Evolutionary conservation across 2,329 filamentous ascomycete genomes (phyloP).

Genomic region (Fusarium cyanostomum): DNA sequence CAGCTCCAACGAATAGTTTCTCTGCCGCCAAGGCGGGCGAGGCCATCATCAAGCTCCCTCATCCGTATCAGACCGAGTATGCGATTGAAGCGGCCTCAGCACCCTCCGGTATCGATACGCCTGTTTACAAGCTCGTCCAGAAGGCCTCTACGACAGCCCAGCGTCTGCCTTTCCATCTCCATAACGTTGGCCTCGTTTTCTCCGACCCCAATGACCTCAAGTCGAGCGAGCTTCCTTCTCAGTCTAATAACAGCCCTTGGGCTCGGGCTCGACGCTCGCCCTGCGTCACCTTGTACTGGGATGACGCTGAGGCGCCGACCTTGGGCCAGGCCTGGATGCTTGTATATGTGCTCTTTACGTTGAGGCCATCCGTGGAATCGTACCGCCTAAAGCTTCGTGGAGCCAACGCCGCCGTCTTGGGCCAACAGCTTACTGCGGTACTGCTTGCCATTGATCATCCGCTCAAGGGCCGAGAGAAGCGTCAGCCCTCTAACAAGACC

Average conservation of each 20-base stretch:
- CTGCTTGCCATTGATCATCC: constrained; percentile 62
- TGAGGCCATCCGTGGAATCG: constrained; percentile 58
- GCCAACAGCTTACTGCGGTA: constrained; percentile 56
- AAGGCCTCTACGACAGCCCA: constrained; percentile 42
- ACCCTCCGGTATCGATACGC: constrained; percentile 26
- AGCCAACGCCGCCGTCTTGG: constrained; percentile 46
- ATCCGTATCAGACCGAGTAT: constrained; percentile 60
- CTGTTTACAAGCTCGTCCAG: constrained; percentile 50
- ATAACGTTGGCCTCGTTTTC: constrained; percentile 53
- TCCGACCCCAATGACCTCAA: constrained; percentile 58
- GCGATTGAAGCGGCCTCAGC: constrained; percentile 48
- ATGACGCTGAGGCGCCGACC: constrained; percentile 51
- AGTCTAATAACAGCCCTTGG: constrained; percentile 66
- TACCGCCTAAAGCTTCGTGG: constrained; percentile 59
- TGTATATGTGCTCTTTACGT: constrained; percentile 61
- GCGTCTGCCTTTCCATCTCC: constrained; percentile 43
- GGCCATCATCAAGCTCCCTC: constrained; percentile 58
- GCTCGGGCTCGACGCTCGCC: constrained; percentile 65
- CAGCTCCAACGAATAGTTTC: constrained; percentile 28
- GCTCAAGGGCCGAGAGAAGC: constrained; percentile 46
- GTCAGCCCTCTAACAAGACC: constrained; percentile 29
- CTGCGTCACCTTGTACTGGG: constrained; percentile 57
- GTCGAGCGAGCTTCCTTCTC: constrained; percentile 58
- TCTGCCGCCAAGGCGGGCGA: constrained; percentile 45
- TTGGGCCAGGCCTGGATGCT: constrained; percentile 64